Conservation (phyloP, 1,284 basidiomycete species). For the Apiotrichum veenhuisii region DNA sequence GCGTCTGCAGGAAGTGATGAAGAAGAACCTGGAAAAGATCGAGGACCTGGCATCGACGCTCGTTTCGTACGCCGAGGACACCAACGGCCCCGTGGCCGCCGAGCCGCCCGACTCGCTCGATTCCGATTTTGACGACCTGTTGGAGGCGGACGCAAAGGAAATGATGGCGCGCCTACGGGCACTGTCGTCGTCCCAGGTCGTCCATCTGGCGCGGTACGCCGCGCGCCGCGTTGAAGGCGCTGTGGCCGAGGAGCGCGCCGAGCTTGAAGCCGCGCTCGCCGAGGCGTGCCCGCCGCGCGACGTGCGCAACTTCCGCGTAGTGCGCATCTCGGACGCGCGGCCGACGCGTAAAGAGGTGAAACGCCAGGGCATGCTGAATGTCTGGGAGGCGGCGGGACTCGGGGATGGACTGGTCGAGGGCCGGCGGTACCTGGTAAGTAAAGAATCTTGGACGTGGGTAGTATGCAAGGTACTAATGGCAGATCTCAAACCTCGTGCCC, state of each 20-base stretch:
- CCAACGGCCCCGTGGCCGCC: constrained; percentile 2
- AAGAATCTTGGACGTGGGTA: not conserved
- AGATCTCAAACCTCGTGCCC: constrained; percentile 65
- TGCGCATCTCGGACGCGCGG: constrained; percentile 68
- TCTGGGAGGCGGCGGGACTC: constrained; percentile 71
- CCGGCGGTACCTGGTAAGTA: constrained; percentile 61
- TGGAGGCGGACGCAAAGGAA: constrained; percentile 38
- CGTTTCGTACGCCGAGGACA: constrained; percentile 22
- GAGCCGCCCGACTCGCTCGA: constrained; percentile 24
- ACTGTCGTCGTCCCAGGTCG: constrained; percentile 55
- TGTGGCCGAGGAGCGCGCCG: constrained; percentile 55
- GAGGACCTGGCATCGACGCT: constrained; percentile 30
- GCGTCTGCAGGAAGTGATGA: constrained; percentile 34
- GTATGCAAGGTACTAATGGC: not conserved
- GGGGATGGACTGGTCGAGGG: constrained; percentile 62
- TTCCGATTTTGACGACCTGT: constrained; percentile 37
- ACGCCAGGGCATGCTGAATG: constrained; percentile 68
- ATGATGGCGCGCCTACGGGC: constrained; percentile 49
- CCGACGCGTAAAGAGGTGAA: constrained; percentile 54
- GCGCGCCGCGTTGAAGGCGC: constrained; percentile 56
- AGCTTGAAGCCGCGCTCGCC: constrained; percentile 66
- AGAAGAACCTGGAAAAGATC: constrained; percentile 27
- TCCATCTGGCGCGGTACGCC: constrained; percentile 63
- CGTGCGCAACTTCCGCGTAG: constrained; percentile 74
- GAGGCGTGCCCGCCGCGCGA: constrained; percentile 73